phyloP scores from a whole-genome alignment of 495 filamentous ascomycete species.

The Lophiotrema nucula region DNA sequence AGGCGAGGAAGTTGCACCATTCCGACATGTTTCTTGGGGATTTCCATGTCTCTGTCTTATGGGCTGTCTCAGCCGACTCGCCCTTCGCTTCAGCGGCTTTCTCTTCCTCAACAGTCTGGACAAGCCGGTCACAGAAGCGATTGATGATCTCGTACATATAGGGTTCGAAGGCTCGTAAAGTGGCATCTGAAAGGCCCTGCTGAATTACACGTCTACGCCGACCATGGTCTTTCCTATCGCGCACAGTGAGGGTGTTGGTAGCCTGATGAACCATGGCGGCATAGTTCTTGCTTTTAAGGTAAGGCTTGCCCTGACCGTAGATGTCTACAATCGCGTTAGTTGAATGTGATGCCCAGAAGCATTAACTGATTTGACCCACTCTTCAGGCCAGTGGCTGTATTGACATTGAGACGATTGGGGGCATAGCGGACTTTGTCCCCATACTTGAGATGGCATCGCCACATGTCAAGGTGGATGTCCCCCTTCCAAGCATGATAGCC shows the following conservation, averaged over 20 bases:
- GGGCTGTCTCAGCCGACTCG: neutral
- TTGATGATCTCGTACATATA: constrained; percentile 2
- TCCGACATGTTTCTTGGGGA: constrained; percentile 8
- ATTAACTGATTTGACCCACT: neutral
- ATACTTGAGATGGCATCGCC: constrained; percentile 11
- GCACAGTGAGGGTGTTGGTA: constrained; percentile 11
- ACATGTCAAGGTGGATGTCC: constrained; percentile 22
- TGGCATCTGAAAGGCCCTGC: constrained; percentile 5
- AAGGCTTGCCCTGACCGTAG: constrained; percentile 4
- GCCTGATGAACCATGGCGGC: constrained; percentile 5
- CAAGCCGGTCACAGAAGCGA: constrained; percentile 1
- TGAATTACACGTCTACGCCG: constrained; percentile 2
- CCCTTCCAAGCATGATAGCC: constrained; percentile 16
- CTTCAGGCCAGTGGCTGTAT: constrained; percentile 8
- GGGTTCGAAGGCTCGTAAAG: constrained; percentile 7
- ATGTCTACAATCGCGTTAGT: too few relatives aligned
- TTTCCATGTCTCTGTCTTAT: constrained; percentile 5
- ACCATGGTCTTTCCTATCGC: constrained; percentile 10
- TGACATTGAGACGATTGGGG: constrained; percentile 6
- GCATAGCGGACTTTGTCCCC: constrained; percentile 13
- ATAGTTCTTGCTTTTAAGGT: constrained; percentile 4
- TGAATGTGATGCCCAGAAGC: too few relatives aligned
- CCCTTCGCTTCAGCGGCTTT: neutral
- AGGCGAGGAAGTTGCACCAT: constrained; percentile 20
- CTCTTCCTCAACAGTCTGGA: constrained; percentile 19